Evolutionary conservation across 148 eudicot species (phyloP), one percentile per base, ranked within the genome.

Genomic region (Arbutus unedo): DNA sequence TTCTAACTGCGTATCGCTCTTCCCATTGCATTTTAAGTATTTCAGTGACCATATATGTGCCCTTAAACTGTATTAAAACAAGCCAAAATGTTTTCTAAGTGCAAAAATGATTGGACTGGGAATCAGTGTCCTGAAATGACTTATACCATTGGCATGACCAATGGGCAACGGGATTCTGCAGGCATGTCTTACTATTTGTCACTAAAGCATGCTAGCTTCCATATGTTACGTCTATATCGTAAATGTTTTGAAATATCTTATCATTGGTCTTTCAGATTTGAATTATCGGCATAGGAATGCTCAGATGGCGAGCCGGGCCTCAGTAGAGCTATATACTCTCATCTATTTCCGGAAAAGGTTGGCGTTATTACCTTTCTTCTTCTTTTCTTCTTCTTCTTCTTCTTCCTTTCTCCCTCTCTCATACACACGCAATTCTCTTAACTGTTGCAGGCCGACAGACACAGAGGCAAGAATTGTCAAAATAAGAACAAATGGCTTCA

Each of bases 221-320:
- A 41, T 49, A 47, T 48, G 54, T 84, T 71, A 8, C 23, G 70
- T n/a, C 45, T 21, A 3, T 53, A 56, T 31, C 1, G 25, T 64
- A n/a, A 21, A 64, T 3, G 38, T 6, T 64, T 25, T 66, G 73
- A 47, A 56, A 43, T 4, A 18, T 51, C 79, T 78, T 62, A 21
- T 47, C 60, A 23, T 56, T 31, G 38, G 81, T 84, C 19, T 41
- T 89, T 56, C 90, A 96, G 99, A 94, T 94, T 83, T 96, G 77
- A 94, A 94, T 85, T 96, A 93, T 78, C 93, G 99, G 75, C 99
- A 96, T 86, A 88, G 97, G 85, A 96, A 94, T 89, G 98, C 99
- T 45, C 99, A 92, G 86, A 96, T 96, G 99, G 99, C 99, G 44
- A 87, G 97, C 81, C 91, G 99, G 64, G 94, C 94, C 43, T 96